Evolutionary conservation across 768 basidiomycete species (phyloP).

Genomic region (Auricularia auricula-judae): DNA sequence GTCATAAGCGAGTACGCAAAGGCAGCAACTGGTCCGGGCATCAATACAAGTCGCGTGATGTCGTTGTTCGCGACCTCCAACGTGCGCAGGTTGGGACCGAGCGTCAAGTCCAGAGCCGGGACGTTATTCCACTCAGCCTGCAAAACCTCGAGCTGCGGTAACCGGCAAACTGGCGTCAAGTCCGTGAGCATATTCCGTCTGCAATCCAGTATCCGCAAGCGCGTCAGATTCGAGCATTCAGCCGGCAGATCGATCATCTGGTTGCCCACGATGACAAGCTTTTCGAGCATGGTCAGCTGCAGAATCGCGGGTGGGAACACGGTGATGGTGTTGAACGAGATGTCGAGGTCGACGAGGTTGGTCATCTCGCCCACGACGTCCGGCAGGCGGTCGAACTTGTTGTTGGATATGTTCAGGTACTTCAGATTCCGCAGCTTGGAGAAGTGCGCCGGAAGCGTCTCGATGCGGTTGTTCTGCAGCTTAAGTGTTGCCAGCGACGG

Average conservation of each 20-base stretch:
- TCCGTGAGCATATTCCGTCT: conserved; percentile 76
- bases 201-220: conserved; percentile 67
- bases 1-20: conserved; percentile 50
- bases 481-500: conserved; percentile 55
- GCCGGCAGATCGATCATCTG: conserved; percentile 61
- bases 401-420: conserved; percentile 89
- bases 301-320: conserved; percentile 76
- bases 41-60: conserved; percentile 64
- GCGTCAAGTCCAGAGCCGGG: conserved; percentile 66
- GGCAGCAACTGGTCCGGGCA: conserved; percentile 34
- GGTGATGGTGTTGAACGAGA: conserved; percentile 87
- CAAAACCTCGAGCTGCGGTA: conserved; percentile 59
- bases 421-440: conserved; percentile 58
- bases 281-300: conserved; percentile 52
- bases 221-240: conserved; percentile 39
- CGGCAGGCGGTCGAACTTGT: conserved; percentile 76
- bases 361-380: conserved; percentile 60
- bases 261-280: conserved; percentile 80
- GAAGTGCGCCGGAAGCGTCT: conserved; percentile 78
- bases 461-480: conserved; percentile 86
- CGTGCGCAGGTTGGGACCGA: conserved; percentile 52
- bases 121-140: conserved; percentile 76
- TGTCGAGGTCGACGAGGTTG: conserved; percentile 73
- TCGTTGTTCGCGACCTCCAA: conserved; percentile 83
- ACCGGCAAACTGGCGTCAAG: conserved; percentile 50